Evolutionary conservation across 768 basidiomycete genomes (phyloP).

Genomic region (Suillus subalutaceus): DNA sequence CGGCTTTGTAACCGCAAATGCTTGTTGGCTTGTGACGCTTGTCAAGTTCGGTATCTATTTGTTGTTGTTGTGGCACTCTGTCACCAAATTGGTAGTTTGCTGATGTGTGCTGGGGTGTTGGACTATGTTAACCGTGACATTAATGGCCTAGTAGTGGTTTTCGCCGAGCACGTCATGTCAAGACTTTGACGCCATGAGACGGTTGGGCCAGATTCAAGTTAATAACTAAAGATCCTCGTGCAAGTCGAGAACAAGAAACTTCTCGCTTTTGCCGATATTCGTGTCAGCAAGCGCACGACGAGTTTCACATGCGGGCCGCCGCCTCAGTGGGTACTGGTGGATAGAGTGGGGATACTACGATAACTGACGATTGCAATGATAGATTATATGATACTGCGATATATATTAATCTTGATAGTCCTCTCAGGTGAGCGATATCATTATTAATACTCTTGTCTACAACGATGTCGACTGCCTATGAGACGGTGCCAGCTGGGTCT

Average conservation of each 20-base stretch:
- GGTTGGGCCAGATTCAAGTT: neutral
- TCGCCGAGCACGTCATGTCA: neutral
- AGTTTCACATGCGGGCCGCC: neutral
- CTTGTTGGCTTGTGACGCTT: neutral
- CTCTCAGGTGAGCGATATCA: neutral
- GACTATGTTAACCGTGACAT: too few species aligned
- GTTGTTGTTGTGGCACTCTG: neutral
- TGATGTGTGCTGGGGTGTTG: too few species aligned
- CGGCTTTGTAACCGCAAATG: too few species aligned
- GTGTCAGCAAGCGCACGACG: neutral
- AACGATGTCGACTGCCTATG: neutral
- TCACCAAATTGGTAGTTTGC: neutral
- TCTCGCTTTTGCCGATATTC: too few species aligned
- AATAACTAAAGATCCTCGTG: neutral
- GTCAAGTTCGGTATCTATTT: neutral
- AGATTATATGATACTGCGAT: neutral
- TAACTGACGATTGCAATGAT: too few species aligned
- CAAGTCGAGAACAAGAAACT: neutral
- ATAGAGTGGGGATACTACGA: neutral
- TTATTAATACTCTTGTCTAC: neutral
- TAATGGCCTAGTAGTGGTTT: too few species aligned
- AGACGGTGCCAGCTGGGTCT: conserved; percentile 44
- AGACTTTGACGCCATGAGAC: neutral
- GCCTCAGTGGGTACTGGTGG: too few species aligned
- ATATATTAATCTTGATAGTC: neutral